Base-by-base conservation (phyloP, 495 filamentous ascomycete genomes). In the Penicillium odoratum region DNA sequence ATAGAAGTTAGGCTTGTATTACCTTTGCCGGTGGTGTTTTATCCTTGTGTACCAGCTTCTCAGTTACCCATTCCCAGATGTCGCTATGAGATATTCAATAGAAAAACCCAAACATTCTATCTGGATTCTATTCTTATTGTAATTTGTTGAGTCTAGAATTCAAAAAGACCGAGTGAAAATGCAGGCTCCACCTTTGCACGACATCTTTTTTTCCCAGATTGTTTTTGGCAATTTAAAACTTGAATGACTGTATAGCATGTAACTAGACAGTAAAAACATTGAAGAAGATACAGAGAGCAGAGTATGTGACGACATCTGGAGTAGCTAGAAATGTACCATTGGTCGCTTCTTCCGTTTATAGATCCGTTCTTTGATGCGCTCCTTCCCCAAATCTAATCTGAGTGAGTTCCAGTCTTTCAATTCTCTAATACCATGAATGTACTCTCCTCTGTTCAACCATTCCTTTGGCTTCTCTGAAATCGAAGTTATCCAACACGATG, bases 1-100 rank as follows among this genome's bases (percentile, higher is more conserved):
- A 62, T 26, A 38, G 56, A 54, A 56, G 42, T 57, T 25, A 16
- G 48, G 44, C 29, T 52, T 56, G 48, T 52, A 50, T 38, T 28
- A 4, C 48, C 40, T 29, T 53, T 53, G 30, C 29, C 21, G 34
- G 21, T 55, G 31, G 31, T 21, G 31, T 54, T 46, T 28, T n/a
- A 26, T 54, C 28, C 31, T 15, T 13, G 26, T 50, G 29, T 21
- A 31, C 45, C 44, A 13, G 33, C 33, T 50, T 50, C 46, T 43
- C 11, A 43, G 13, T 57, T 51, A 51, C 46, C 46, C 49, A 29
- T 57, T 49, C 56, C 21, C 21, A 21, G 21, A 2, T 21, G 21
- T 21, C 21, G 16, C 45, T 58, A 50, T 10, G 51, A 47, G 5
- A 48, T 18, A 28, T 33, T 16, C 30, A 44, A 59, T 56, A 48